Evolutionary conservation across 1,139 yeast species (phyloP).

Genomic region (Saccharomyces pastorianus): DNA sequence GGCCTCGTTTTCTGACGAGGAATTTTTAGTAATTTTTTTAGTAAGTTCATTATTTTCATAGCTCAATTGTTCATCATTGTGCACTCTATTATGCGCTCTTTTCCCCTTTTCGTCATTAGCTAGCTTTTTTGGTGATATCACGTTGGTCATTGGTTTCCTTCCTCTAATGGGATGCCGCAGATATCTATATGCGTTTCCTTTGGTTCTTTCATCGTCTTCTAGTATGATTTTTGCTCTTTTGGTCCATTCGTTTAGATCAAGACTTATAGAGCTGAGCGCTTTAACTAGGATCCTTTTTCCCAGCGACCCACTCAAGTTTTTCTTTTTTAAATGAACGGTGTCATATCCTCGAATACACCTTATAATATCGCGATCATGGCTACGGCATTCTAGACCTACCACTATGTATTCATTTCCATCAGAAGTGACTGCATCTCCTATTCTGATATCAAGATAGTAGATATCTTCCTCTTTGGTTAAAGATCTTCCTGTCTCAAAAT

Average conservation of each 20-base stretch:
- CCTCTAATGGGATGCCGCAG: constrained; percentile 21
- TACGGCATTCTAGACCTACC: constrained; percentile 38
- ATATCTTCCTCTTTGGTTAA: constrained; percentile 20
- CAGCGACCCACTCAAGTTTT: constrained; percentile 21
- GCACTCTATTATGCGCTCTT: not conserved
- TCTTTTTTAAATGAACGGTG: constrained; percentile 35
- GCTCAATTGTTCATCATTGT: not conserved
- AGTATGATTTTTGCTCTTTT: constrained; percentile 22
- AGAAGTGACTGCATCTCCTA: constrained; percentile 37
- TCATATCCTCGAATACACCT: constrained; percentile 56
- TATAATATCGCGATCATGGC: constrained; percentile 25
- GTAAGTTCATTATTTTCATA: not conserved
- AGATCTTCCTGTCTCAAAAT: constrained; percentile 18
- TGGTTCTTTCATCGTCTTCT: constrained; percentile 7
- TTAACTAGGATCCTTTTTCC: constrained; percentile 12
- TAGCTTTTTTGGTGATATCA: constrained; percentile 17
- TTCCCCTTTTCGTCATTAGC: constrained; percentile 1
- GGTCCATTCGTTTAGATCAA: constrained; percentile 29
- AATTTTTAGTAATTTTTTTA: not conserved
- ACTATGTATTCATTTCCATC: constrained; percentile 35
- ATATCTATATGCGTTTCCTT: constrained; percentile 12
- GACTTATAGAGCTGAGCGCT: constrained; percentile 21
- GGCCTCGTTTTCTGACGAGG: not conserved
- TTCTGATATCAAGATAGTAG: constrained; percentile 32
- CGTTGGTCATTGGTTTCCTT: constrained; percentile 12